A percentile compares a stretch with the other conserved stretches of the same genome.
These are phyloP conservation scores for Rhizophagus clarus DNA, from an alignment of 192 early-diverging fungal genomes.

Conservation along the genomic window DNA sequence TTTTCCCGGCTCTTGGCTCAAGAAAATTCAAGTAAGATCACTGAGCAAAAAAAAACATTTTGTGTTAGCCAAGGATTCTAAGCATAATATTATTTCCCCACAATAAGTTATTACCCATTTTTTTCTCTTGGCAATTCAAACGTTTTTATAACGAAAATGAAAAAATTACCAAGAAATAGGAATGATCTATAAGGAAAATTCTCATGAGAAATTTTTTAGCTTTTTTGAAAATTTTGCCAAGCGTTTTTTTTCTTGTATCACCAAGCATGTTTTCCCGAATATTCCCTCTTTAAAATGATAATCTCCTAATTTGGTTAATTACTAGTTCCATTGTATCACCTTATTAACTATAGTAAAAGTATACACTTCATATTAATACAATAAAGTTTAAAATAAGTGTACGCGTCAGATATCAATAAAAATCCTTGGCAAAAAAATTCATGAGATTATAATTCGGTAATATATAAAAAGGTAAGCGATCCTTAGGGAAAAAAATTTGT, in stretches of 20 bases:
- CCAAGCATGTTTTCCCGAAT: neutral
- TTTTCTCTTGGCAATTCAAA: neutral
- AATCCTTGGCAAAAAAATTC: neutral
- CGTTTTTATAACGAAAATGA: too few relatives aligned
- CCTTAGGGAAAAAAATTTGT: too few relatives aligned
- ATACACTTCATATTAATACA: neutral
- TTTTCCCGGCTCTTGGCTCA: neutral
- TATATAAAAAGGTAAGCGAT: neutral
- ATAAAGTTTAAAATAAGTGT: neutral
- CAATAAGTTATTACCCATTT: neutral
- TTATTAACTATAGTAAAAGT: neutral
- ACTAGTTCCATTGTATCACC: neutral
- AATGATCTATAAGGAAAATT: neutral
- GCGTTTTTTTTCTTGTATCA: neutral
- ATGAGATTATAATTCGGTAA: neutral
- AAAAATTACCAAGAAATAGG: neutral
- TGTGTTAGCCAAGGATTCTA: neutral
- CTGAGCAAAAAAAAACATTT: neutral
- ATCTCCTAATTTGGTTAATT: neutral
- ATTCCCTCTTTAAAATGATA: neutral
- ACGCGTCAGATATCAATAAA: neutral
- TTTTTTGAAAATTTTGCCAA: neutral
- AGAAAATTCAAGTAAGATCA: neutral
- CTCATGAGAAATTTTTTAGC: neutral
- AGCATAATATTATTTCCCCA: neutral